Base-by-base conservation (phyloP, 495 filamentous ascomycete genomes). In the Opeltia flavorubescens region DNA sequence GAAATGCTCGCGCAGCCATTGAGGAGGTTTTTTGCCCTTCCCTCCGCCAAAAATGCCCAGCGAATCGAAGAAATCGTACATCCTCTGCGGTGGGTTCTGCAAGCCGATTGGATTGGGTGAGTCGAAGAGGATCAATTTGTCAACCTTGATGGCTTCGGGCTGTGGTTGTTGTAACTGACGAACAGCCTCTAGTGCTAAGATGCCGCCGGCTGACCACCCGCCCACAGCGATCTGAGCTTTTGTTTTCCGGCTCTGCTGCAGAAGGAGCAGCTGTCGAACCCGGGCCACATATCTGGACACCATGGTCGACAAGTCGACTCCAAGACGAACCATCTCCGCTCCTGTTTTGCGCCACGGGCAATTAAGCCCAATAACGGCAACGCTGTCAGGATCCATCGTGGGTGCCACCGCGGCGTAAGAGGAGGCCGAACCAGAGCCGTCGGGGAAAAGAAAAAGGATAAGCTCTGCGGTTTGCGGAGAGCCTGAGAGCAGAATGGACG, bases 381-480 rank as follows among this genome's bases (percentile, higher is more conserved):
- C n/a, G 13, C 68, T 52, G 17, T 70, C 66, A 12, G 78, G 53
- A 7, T 23, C 21, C 2, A 67, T 20, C 3, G 63, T 49, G 12
- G 69, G 64, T n/a, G n/a, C n/a, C 9, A 84, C 67, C 39, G 68
- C 62, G 0, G 66, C 66, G 62, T 84, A 86, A 2, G 76, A 78
- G 12, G 73, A 72, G 7, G 79, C 72, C 21, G 77, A 79, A 17
- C 86, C 86, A 46, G 75, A 76, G 17, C 86, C 86, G 54, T 89
- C 86, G 15, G 86, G 85, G 31, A 89, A 66, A 48, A 89, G 74
- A 62, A 84, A 80, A 12, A 93, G 65, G 30, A 69, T 76, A 58
- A 74, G 77, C n/a, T 60, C 72, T 11, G 75, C 68, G 11, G 65
- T 74, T 53, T 71, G 74, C 11, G 74, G 63, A 42, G 61, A 63